Evolutionary conservation across 2,329 filamentous ascomycete genomes (phyloP), one percentile per base, ranked within the genome.

Genomic region (Aschersonia sp.): DNA sequence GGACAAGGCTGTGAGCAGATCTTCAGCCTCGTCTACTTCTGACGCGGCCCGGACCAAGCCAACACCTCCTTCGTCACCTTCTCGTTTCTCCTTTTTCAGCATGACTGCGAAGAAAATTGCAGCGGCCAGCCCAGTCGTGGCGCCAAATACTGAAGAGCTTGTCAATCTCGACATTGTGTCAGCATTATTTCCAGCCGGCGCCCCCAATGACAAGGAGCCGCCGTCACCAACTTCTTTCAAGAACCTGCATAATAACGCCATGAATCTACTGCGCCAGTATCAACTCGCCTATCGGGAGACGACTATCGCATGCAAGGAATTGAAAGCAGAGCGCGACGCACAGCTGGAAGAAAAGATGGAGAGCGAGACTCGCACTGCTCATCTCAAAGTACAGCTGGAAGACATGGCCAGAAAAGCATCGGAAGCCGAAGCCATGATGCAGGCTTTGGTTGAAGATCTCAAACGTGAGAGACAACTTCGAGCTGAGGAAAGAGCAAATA

Each of bases 191-290:
- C 74, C 77, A 0, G 52, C 61, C 1, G 64, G 65, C 2, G 55
- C 64, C 0, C 65, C 72, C 1, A 53, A 56, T 0, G 66, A 71
- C 9, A 61, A 66, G 40, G 72, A 78, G 41, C 57, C 72, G 1
- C 78, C 79, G 58, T 79, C 77, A 1, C 77, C 77, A 0, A 68
- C 74, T 0, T 72, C 74, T 7, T 82, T 73, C 62, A 79, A 78
- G 58, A 80, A 77, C 56, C 66, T 81, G n/a, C 75, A 77, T 50
- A 61, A 65, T 52, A 78, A 77, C 49, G 79, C 80, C 3, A 64
- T 67, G 4, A 73, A 74, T 4, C 61, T 82, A 4, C 59, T 83
- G 30, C 65, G 64, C 29, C 73, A 68, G 56, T 73, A 82, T 53
- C 80, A 82, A 55, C 63, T 61, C 9, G 78, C 78, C 31, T 82